Conservation (phyloP, 345 rosid species). For the Eucalyptus regnans region DNA sequence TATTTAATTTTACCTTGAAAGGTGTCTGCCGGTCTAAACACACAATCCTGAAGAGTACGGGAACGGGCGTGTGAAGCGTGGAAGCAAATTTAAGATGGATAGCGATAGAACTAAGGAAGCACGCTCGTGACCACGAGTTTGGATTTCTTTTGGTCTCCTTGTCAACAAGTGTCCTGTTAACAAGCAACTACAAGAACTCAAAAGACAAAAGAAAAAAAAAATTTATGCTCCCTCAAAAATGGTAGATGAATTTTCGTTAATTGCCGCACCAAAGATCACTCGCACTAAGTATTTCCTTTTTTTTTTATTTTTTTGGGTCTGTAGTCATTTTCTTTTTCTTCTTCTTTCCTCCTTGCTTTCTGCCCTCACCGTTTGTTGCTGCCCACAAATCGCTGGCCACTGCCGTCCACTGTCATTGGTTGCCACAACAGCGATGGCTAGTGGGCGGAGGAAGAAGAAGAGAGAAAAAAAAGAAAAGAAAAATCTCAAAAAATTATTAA, state of each 20-base stretch:
- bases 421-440: accelerated
- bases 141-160: not conserved
- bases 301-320: not conserved
- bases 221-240: not conserved
- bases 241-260: not conserved
- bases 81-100: not conserved
- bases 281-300: too few relatives aligned
- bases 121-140: not conserved
- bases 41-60: not conserved
- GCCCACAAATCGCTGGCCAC: too few relatives aligned
- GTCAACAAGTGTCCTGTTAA: not conserved
- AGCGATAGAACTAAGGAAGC: not conserved
- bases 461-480: too few relatives aligned
- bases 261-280: not conserved
- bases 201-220: not conserved
- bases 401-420: accelerated
- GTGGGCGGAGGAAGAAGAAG: too few relatives aligned
- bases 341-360: accelerated
- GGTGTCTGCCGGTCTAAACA: not conserved
- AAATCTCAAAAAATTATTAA: too few relatives aligned
- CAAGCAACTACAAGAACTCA: not conserved
- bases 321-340: too few relatives aligned
- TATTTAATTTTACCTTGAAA: not conserved
- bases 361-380: accelerated
- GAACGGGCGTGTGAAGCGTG: not conserved